These are phyloP conservation scores for Pilaira anomala DNA, from an alignment of 192 early-diverging fungal species.

Conservation along the genomic window DNA sequence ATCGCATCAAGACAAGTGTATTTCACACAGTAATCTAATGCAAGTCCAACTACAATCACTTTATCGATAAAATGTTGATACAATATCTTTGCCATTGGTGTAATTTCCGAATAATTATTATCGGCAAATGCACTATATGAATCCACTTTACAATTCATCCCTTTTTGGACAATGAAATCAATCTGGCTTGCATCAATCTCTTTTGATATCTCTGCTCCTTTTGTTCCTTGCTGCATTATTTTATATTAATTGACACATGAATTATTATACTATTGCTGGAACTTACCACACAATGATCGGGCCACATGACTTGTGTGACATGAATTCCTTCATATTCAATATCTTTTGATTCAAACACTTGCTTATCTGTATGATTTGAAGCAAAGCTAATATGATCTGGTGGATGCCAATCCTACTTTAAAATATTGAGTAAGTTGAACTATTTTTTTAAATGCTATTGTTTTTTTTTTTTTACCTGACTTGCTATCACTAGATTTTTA, in stretches of 20 bases:
- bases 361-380: constrained; percentile 20
- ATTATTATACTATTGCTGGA: no score
- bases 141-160: constrained; percentile 26
- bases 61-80: constrained; percentile 19
- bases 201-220: constrained; percentile 13
- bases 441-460: not conserved
- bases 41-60: constrained; percentile 21
- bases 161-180: constrained; percentile 17
- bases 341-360: constrained; percentile 13
- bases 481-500: constrained; percentile 20
- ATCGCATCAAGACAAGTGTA: constrained; percentile 28
- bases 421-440: not conserved
- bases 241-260: no score
- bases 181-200: not conserved
- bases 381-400: constrained; percentile 31
- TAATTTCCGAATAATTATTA: constrained; percentile 26
- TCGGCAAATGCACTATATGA: constrained; percentile 36
- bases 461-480: constrained; percentile 10
- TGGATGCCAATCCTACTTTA: constrained; percentile 31
- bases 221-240: constrained; percentile 17
- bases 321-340: constrained; percentile 19
- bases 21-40: constrained; percentile 33
- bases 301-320: constrained; percentile 23
- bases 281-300: constrained; percentile 38
- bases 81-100: constrained; percentile 20